Evolutionary conservation across 805 yeast species (phyloP), one percentile per base, ranked within the genome.

Genomic region (Kluyveromyces wickerhamii): DNA sequence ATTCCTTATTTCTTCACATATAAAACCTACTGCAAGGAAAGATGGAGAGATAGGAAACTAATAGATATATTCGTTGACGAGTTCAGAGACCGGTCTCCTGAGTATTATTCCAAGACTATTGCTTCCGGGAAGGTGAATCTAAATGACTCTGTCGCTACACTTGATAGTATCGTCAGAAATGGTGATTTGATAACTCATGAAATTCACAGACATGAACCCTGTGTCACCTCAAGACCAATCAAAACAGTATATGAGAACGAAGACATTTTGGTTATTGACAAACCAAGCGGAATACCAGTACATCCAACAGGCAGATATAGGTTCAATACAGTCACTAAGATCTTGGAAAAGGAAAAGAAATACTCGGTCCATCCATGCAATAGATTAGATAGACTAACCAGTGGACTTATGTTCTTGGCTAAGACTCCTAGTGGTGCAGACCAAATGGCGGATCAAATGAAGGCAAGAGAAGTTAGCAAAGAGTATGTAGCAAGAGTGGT

Each of bases 261-360:
- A 6, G 72, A 81, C 32, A 54, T 86, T 15, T 66, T 92, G 4
- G 94, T 83, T 3, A 79, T 92, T 15, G 95, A 89, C 55, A 92
- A 92, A 45, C 98, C 98, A 0, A 72, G 92, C 4, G 96, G 98
- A 0, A 70, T 92, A 2, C 96, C 98, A 0, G 95, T 85, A 0
- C 98, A 92, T 55, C 97, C 98, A 3, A 81, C 96, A 0, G 98
- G 97, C 0, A 62, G 88, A 43, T 76, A 78, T 66, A 52, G 92
- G 52, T 74, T 75, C 58, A 74, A 79, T 54, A 74, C 94, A 0
- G 71, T 85, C 14, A 83, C 94, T 8, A 79, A 78, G 54, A 73
- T 86, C 4, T 59, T 92, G 44, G 79, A 84, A 54, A 73, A 75
- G 36, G 94, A 88, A 47, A 55, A 67, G 39, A 79, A 79, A 1